Conservation (phyloP, 2,329 filamentous ascomycete species). For the Exophiala sideris region DNA sequence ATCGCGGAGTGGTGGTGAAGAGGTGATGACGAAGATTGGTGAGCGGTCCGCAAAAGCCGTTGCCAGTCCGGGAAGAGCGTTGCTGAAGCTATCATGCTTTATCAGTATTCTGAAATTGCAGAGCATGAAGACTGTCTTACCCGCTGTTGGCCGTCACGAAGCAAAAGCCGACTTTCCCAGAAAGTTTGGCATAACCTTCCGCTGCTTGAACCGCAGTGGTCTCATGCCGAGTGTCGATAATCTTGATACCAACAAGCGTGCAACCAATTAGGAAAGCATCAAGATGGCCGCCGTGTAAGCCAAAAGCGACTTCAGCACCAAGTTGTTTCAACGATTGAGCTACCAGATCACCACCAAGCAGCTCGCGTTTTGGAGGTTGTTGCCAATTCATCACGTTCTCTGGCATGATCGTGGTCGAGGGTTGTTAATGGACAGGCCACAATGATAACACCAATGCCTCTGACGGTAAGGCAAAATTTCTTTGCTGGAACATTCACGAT, state of each 20-base stretch:
- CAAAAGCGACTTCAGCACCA: constrained; percentile 45
- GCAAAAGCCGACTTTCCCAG: constrained; percentile 43
- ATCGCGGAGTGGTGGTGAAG: constrained; percentile 44
- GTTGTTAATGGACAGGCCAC: neutral
- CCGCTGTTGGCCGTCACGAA: constrained; percentile 50
- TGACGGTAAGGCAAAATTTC: too few relatives aligned
- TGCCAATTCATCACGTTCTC: constrained; percentile 12
- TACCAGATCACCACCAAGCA: constrained; percentile 46
- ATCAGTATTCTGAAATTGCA: neutral
- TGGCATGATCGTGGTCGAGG: constrained; percentile 3
- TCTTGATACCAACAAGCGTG: constrained; percentile 38
- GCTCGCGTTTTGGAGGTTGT: constrained; percentile 37
- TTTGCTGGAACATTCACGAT: too few relatives aligned
- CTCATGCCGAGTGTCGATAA: constrained; percentile 48
- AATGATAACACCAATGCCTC: too few relatives aligned
- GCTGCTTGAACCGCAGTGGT: constrained; percentile 49
- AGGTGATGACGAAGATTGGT: constrained; percentile 46
- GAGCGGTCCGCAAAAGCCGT: constrained; percentile 46
- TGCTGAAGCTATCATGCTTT: constrained; percentile 38
- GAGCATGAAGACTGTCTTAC: constrained; percentile 29
- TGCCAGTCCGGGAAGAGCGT: constrained; percentile 45
- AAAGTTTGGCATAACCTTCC: constrained; percentile 45
- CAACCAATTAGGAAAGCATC: constrained; percentile 49
- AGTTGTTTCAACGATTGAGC: constrained; percentile 44
- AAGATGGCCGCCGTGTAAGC: constrained; percentile 48